Evolutionary conservation across 169 alveolate genomes (phyloP), one percentile per base, ranked within the genome.

Genomic region (Babesia bovis): DNA sequence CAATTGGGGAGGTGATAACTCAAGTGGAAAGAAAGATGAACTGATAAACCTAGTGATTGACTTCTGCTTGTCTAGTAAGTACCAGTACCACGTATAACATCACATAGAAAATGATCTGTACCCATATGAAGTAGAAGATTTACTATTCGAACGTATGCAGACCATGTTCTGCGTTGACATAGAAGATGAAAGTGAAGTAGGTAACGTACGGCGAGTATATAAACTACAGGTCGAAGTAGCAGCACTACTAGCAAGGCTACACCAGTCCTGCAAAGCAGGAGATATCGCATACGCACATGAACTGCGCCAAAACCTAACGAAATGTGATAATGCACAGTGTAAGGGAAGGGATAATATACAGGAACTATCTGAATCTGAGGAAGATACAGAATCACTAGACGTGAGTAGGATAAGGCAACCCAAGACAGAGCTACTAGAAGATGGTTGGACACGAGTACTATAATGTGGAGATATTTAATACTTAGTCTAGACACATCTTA

Each of bases 141-240:
- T 81, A 19, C 49, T 81, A 17, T 19, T 81, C n/a, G 63, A 42
- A 10, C 28, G 44, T 40, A 59, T 81, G 69, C 76, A 81, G 42
- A 66, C 69, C 45, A 60, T 58, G 12, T 81, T 81, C 72, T 49
- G 19, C 41, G 84, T 71, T 10, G 60, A 53, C 26, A 49, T 81
- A 28, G 88, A 81, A 42, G 88, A 81, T 32, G 66, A 25, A 9
- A 81, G 88, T 26, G 88, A 81, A 71, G 88, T 81, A 42, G 25
- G 49, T 57, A 33, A 38, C 49, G 3, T 4, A 0, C 1, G 21
- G 9, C 7, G 3, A 25, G 4, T 12, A 2, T 13, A 35, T 32
- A 12, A 41, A 59, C 2, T 15, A 56, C 65, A 81, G 88, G 49
- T 47, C 32, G 88, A 81, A 41, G 71, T 81, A 0, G 88, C 88